phyloP scores from a whole-genome alignment of 139 green algal genomes.

The Chlorella sorokiniana region DNA sequence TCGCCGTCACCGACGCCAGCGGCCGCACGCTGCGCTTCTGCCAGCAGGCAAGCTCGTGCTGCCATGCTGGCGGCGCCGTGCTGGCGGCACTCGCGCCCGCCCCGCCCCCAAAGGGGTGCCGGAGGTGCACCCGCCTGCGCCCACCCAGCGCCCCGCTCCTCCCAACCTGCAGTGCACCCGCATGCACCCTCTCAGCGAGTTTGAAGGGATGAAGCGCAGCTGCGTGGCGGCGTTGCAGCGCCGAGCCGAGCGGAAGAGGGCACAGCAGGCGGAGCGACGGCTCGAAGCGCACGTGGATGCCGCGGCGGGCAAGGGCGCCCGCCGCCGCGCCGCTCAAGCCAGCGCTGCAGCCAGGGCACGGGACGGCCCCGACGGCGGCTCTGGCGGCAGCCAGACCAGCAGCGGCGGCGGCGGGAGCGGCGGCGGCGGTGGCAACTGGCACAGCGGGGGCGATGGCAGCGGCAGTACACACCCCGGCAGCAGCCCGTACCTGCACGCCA shows the following conservation, averaged over 20 bases:
- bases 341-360: too few species aligned
- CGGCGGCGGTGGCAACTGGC: not conserved
- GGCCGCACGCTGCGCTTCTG: conserved; percentile 13
- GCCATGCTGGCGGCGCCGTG: not conserved
- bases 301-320: not conserved
- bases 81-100: not conserved
- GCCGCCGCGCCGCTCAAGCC: too few species aligned
- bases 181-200: conserved; percentile 1
- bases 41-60: conserved; percentile 1
- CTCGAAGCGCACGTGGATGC: not conserved
- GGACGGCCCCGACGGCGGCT: too few species aligned
- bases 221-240: conserved; percentile 3
- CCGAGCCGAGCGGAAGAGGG: conserved; percentile 3
- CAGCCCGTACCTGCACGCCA: too few species aligned
- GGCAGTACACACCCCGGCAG: not conserved
- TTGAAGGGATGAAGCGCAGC: conserved; percentile 6
- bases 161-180: conserved; percentile 17
- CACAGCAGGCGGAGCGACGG: not conserved
- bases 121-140: too few species aligned
- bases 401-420: not conserved
- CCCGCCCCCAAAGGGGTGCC: not conserved
- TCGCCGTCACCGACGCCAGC: not conserved
- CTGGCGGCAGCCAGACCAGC: not conserved
- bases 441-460: not conserved
- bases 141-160: not conserved